Base-by-base conservation (phyloP, 2,329 filamentous ascomycete genomes). In the Teratosphaeria pseudoeucalypti region DNA sequence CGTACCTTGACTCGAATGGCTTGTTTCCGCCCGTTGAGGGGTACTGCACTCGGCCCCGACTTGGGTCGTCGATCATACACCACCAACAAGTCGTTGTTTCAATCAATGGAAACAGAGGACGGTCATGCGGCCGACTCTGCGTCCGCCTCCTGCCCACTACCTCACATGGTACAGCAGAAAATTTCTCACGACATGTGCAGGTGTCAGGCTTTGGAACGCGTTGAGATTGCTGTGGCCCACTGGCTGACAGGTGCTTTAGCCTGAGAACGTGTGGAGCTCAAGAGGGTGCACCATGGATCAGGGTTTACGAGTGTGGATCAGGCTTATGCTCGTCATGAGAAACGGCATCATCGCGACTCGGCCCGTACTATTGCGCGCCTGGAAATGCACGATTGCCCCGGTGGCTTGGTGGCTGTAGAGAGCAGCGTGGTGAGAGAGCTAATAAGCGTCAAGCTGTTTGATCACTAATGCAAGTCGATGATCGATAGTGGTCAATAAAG, bases 271-370 rank as follows among this genome's bases (percentile, higher is more conserved):
- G 54, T 27, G 12, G 23, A 32, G 52, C 52, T 11, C 12, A 10
- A 26, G 54, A 26, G 54, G 32, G 23, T n/a, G 29, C 16, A 32
- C 37, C 60, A 60, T 56, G 60, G 60, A 54, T 61, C 60, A 59
- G 27, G 57, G 57, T 26, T 57, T 14, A n/a, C 52, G 10, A 60
- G 26, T n/a, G 54, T 39, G 14, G 57, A 52, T 54, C 52, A 39
- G 56, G 53, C 32, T 60, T 37, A 60, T 60, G 58, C 61, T 56
- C 58, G 61, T 58, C 61, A 60, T 62, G 29, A 16, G 19, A 57
- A 56, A 61, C 60, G 27, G 49, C 52, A 54, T 32, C 5, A 32
- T 16, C 9, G n/a, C 56, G 57, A 53, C 54, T 59, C 60, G 60
- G 57, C 57, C 60, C 57, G 60, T 37, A 37, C n/a, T 39, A 61